Evolutionary conservation across 306 rosid species (phyloP).

Genomic region (Lagenaria siceraria): DNA sequence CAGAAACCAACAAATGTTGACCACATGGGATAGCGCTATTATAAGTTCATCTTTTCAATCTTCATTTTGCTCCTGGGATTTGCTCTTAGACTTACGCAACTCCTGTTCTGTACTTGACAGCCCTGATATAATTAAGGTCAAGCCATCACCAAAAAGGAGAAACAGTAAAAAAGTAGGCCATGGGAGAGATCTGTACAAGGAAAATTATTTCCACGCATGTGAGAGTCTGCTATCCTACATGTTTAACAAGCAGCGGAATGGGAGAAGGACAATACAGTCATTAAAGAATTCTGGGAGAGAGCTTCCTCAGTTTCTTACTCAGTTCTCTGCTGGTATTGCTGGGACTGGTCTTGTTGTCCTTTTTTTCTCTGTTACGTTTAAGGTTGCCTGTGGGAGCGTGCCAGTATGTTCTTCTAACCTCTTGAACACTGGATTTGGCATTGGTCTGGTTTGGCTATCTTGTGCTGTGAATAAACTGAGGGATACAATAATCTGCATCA

Average conservation of each 20-base stretch:
- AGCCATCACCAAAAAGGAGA: slow-evolving; percentile 41
- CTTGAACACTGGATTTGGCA: slow-evolving; percentile 45
- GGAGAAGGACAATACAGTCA: slow-evolving; percentile 31
- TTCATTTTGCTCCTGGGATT: background rate
- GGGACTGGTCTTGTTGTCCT: slow-evolving; percentile 79
- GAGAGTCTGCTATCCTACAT: slow-evolving; percentile 72
- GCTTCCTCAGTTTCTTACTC: slow-evolving; percentile 63
- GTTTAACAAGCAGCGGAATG: slow-evolving; percentile 29
- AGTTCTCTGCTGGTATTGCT: slow-evolving; percentile 61
- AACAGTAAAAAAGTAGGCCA: slow-evolving; percentile 30
- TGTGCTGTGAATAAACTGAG: slow-evolving; percentile 57
- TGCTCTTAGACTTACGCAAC: slow-evolving; percentile 3
- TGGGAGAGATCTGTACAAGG: slow-evolving; percentile 58
- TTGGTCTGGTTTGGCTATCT: slow-evolving; percentile 78
- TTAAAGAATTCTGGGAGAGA: slow-evolving; percentile 68
- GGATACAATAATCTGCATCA: slow-evolving; percentile 30
- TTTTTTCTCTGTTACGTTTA: slow-evolving; percentile 42
- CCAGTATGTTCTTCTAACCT: slow-evolving; percentile 44
- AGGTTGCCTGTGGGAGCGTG: slow-evolving; percentile 45
- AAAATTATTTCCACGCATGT: slow-evolving; percentile 59
- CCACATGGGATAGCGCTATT: background rate
- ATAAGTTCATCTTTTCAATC: background rate
- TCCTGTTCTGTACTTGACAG: slow-evolving; percentile 28
- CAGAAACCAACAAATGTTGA: background rate
- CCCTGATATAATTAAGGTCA: slow-evolving; percentile 55